Evolutionary conservation across 805 yeast species (phyloP), one percentile per base, ranked within the genome.

Genomic region (Spathaspora hagerdaliae): DNA sequence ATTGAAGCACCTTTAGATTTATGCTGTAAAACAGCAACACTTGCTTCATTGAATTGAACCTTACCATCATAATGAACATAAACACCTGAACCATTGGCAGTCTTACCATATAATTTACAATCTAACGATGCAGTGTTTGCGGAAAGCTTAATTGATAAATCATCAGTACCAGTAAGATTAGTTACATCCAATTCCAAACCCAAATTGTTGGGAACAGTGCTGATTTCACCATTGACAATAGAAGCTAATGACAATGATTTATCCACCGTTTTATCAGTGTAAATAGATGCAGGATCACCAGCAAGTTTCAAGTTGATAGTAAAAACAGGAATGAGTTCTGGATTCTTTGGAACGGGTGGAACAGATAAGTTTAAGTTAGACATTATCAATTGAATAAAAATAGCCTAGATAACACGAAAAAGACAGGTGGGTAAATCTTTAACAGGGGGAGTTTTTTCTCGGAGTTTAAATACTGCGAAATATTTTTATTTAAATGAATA

Each of bases 61-160:
- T 77, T 69, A 34, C 87, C 87, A 6, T 68, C 55, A 59, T 81
- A 81, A 38, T 63, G 61, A 44, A 77, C 53, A 46, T 63, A 67
- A 6, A 73, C 63, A 13, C 73, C 75, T 3, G 63, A 55, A 6
- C 78, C 83, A 36, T 59, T 63, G 6, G 67, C 65, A 15, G 77
- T 68, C 48, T 67, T 73, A 31, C 79, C 71, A 51, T 66, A 77
- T 43, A 80, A 47, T 42, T 69, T 71, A 57, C 84, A 79, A 52
- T 78, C 81, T 52, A 80, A 64, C n/a, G 55, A 55, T 9, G 63
- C 45, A 26, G 57, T 49, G 5, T 53, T 54, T 5, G 60, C 53
- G 12, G 56, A 57, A n/a, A 63, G 54, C 33, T 59, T 57, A 27
- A 60, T 54, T 15, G 68, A 66, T 53, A 81, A 64, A 43, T 78